Conservation (phyloP, 73 alveolate genomes). For the Symbiodinium pilosum region DNA sequence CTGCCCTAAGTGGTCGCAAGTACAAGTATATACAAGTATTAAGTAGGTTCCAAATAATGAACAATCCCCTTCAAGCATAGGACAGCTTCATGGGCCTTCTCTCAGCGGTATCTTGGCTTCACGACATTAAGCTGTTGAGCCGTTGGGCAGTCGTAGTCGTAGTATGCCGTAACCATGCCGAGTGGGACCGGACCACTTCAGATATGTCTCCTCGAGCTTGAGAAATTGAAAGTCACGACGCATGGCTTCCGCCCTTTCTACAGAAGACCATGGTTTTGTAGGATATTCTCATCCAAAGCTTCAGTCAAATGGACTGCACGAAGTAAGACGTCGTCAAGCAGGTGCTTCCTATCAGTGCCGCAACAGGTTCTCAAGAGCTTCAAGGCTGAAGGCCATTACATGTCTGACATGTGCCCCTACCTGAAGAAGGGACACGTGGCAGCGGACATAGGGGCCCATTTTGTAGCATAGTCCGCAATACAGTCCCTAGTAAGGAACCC, state of each 20-base stretch:
- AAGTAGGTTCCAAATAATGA: not conserved
- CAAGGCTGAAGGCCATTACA: too few species aligned
- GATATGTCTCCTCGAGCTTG: not conserved
- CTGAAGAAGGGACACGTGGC: not conserved
- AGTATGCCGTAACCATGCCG: too few species aligned
- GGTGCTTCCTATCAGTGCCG: too few species aligned
- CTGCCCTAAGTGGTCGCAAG: not conserved
- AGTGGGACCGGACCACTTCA: not conserved
- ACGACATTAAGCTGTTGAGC: not conserved
- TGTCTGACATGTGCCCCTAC: too few species aligned
- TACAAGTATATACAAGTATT: not conserved
- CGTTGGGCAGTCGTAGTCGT: too few species aligned
- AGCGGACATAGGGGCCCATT: not conserved
- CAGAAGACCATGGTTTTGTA: too few species aligned
- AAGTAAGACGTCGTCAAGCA: too few species aligned
- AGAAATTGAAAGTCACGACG: not conserved
- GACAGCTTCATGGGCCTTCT: conserved; percentile 53
- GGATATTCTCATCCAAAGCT: too few species aligned
- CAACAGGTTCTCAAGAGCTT: too few species aligned
- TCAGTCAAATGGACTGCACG: too few species aligned
- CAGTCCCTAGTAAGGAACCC: not conserved
- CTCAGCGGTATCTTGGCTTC: not conserved
- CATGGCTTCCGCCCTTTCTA: too few species aligned
- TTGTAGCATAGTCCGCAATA: too few species aligned
- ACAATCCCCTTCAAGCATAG: not conserved